These are phyloP conservation scores for Alternaria gaisen DNA, from an alignment of 2,329 filamentous ascomycete genomes.

Conservation along the genomic window DNA sequence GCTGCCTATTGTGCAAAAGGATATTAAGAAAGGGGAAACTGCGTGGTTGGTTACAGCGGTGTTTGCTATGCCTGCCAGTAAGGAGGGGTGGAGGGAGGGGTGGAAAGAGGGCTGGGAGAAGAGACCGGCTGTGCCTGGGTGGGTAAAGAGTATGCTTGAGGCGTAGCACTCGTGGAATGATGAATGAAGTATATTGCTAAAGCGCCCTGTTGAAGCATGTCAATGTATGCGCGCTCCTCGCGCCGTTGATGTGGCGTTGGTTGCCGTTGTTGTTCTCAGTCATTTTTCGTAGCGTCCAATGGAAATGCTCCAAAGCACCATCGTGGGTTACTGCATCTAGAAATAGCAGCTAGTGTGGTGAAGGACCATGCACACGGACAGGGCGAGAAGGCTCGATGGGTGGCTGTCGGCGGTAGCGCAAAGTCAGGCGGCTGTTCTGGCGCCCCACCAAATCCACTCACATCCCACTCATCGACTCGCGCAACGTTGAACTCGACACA, in stretches of 20 bases:
- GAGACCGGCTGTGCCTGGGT: constrained; percentile 66
- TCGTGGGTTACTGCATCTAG: neutral
- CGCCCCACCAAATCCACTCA: constrained; percentile 22
- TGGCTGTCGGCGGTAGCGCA: constrained; percentile 5
- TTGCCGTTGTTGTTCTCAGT: neutral
- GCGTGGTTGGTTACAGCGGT: constrained; percentile 76
- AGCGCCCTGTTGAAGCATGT: neutral
- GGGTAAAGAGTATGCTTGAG: constrained; percentile 65
- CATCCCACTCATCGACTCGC: constrained; percentile 13
- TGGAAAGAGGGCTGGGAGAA: constrained; percentile 65
- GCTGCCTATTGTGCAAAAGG: constrained; percentile 73
- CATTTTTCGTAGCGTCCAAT: neutral
- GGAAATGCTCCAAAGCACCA: no score
- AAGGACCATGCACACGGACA: neutral
- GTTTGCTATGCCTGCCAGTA: constrained; percentile 71
- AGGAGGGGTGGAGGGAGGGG: constrained; percentile 57
- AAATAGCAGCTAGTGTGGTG: constrained; percentile 3
- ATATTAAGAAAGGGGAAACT: constrained; percentile 65
- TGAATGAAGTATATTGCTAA: neutral
- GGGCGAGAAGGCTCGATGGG: no score
- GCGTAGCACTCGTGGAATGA: constrained; percentile 27
- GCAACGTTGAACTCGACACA: constrained; percentile 16
- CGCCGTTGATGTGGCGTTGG: neutral
- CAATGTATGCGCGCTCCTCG: no score
- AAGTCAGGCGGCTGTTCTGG: constrained; percentile 15